phyloP scores from a whole-genome alignment of 2,329 filamentous ascomycete genomes.

The Dryadomyces quercus-mongolicae region DNA sequence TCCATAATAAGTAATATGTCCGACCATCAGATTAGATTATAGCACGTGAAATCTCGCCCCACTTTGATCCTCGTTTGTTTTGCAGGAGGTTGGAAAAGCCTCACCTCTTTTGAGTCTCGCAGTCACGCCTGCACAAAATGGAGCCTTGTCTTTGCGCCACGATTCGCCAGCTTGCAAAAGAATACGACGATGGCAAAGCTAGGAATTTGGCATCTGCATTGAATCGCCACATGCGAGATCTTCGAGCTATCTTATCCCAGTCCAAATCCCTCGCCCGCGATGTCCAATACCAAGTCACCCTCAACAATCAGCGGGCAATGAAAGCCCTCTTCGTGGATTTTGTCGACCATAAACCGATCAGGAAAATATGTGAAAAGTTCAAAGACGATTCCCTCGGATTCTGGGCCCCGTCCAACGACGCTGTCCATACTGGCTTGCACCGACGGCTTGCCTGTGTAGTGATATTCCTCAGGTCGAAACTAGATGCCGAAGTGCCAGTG shows the following conservation, averaged over 20 bases:
- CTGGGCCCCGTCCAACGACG: not conserved
- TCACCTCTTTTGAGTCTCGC: not conserved
- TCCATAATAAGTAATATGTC: too few relatives aligned
- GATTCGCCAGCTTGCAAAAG: not conserved
- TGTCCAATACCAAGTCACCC: not conserved
- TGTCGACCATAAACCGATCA: not conserved
- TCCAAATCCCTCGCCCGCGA: not conserved
- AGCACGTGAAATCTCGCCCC: not conserved
- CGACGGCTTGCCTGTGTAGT: conserved; percentile 2
- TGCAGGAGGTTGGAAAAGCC: not conserved
- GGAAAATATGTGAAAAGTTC: not conserved
- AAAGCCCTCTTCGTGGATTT: not conserved
- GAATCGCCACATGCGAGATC: not conserved
- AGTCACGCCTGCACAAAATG: not conserved
- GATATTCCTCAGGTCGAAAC: not conserved
- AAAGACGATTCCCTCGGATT: not conserved
- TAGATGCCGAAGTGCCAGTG: not conserved
- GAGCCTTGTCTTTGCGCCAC: not conserved
- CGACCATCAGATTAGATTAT: too few relatives aligned
- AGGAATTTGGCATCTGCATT: not conserved
- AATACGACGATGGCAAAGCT: not conserved
- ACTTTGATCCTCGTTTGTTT: not conserved
- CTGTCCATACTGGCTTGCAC: not conserved
- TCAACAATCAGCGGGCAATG: not conserved
- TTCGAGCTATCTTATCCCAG: not conserved